Conservation (phyloP, 2,329 filamentous ascomycete species). For the Paecilomyces sp. region DNA sequence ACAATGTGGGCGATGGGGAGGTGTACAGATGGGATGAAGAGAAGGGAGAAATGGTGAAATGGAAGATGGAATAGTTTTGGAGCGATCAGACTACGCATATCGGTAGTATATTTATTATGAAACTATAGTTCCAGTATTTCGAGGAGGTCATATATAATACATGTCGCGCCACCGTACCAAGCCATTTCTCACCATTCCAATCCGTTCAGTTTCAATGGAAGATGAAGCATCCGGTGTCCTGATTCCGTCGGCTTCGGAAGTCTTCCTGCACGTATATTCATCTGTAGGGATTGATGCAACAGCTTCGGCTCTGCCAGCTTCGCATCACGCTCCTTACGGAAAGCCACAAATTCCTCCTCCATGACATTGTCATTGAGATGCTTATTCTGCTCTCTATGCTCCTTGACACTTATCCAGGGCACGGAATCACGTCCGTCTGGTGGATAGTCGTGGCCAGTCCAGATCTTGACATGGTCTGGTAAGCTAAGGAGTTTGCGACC, state of each 20-base stretch:
- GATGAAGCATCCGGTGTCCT: constrained; percentile 20
- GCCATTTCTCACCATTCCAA: constrained; percentile 7
- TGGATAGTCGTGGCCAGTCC: constrained; percentile 52
- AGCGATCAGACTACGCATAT: not conserved
- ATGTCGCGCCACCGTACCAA: not conserved
- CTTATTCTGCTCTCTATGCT: constrained; percentile 43
- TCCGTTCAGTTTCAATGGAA: constrained; percentile 20
- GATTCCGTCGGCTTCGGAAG: constrained; percentile 28
- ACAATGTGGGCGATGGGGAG: constrained; percentile 66
- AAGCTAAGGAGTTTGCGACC: constrained; percentile 37
- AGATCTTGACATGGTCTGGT: constrained; percentile 41
- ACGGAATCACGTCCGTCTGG: constrained; percentile 28
- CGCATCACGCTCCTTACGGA: constrained; percentile 39
- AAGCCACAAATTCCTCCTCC: constrained; percentile 39
- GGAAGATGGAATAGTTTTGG: not conserved
- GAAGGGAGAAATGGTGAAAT: not conserved
- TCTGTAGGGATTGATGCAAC: constrained; percentile 45
- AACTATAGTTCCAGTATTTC: not conserved
- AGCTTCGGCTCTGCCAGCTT: constrained; percentile 39
- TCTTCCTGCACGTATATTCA: constrained; percentile 46
- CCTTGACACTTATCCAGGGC: constrained; percentile 39
- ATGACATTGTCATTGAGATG: constrained; percentile 39
- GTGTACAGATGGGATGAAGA: constrained; percentile 61
- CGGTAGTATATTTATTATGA: not conserved
- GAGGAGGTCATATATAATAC: not conserved